Base-by-base conservation (phyloP, 2,329 filamentous ascomycete genomes). In the Coniochaeta sp. region DNA sequence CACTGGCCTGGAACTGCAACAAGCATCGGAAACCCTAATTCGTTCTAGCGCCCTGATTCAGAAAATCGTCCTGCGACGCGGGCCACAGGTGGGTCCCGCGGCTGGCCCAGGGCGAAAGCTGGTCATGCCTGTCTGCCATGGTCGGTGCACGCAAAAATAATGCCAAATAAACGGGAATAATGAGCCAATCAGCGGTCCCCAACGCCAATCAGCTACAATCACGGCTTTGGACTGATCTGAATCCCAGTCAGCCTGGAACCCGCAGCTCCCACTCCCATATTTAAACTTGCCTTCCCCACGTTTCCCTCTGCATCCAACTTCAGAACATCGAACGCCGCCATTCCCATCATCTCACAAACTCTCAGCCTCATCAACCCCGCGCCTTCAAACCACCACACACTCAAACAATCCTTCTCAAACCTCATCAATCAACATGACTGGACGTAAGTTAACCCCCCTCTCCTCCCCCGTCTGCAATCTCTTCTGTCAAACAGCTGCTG, bases 391-490 rank as follows among this genome's bases (percentile, higher is more conserved):
- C 58, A 57, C 58, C 57, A 65, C 58, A 61, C 58, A 57, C 50
- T 54, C 55, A 58, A n/a, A n/a, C n/a, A n/a, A n/a, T n/a, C 61
- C 52, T 51, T 58, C 10, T 5, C 18, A 26, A 46, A 52, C 51
- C 55, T 20, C 48, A 52, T 64, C 60, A 60, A 61, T 75, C 80
- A 84, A 71, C 57, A 86, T 86, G 82, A 85, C 82, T 83, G 82
- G 82, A 83, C 82, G 82, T 85, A 79, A 58, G 60, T 61, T 20
- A 24, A 51, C 27, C 12, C 24, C 40, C 13, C 32, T 40, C n/a
- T 42, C 26, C 30, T 30, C 50, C 35, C 31, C n/a, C n/a, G n/a
- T n/a, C n/a, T n/a, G n/a, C n/a, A n/a, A n/a, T n/a, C n/a, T n/a
- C n/a, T n/a, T n/a, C n/a, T n/a, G n/a, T n/a, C n/a, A n/a, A n/a